Evolutionary conservation across 768 basidiomycete genomes (phyloP), one percentile per base, ranked within the genome.

Genomic region (Agaricus bisporus): DNA sequence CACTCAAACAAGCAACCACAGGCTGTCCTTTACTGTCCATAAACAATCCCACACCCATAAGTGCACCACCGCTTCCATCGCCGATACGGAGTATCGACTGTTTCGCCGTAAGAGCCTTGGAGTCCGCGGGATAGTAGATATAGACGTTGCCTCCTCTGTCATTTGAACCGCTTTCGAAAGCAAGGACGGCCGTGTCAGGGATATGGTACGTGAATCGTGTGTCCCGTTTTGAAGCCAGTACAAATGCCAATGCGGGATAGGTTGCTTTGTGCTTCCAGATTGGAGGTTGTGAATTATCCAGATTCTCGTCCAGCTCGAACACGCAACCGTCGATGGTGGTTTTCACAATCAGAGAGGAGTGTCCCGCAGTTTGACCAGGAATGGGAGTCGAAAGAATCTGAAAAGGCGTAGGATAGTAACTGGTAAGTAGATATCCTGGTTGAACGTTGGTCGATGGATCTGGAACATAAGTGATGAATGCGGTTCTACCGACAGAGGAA

Each of bases 181-280:
- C 92, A 44, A 92, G 71, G 2, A 90, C 83, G 5, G 75, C 76
- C 41, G 73, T 66, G 1, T 68, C 67, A 0, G 77, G 66, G 32
- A 82, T 67, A 62, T 98, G 93, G 62, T 87, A 80, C 1, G 90
- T 89, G 70, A 95, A 93, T 17, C 91, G 82, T 0, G 88, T 83
- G 66, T 98, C 92, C 26, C 82, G 84, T 65, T 98, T 98, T 11
- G 91, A 92, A 8, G 92, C 92, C 47, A 99, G 75, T 38, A 99
- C 95, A 64, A 98, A 99, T 0, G 92, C 80, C 22, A 99, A 78
- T 0, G 94, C 95, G 17, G 88, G 84, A 66, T 82, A 94, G 0
- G 95, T 98, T n/a, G 82, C 76, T 4, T 70, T 69, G 66, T 99
- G 95, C 48, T 62, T 73, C 93, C 90, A 95, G 28, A 55, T 56